Evolutionary conservation across 2,329 filamentous ascomycete species (phyloP), one percentile per base, ranked within the genome.

Genomic region (Fusarium nodosum): DNA sequence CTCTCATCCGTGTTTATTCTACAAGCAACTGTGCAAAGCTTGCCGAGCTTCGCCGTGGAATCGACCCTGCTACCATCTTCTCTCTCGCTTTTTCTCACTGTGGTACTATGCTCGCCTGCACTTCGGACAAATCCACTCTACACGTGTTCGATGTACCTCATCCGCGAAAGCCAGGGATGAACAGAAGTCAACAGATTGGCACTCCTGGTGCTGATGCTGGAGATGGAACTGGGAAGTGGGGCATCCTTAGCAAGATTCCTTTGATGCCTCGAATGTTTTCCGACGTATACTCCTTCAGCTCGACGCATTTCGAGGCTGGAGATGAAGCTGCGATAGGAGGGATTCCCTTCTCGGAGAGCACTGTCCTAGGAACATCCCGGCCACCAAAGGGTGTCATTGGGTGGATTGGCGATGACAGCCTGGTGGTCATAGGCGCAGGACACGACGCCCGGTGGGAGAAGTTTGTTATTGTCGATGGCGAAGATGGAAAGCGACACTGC

Each of bases 111-210:
- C 86, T 98, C 13, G 96, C 96, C 28, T 95, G 94, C 66, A 98
- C 95, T 1, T 97, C 94, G 2, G 96, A 99, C 83, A 99, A 98
- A 81, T 94, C 93, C 8, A 99, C 94, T 1, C 85, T 99, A 13
- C 96, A 99, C 79, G 87, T 99, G 38, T 99, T 97, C 77, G 94
- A 98, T 75, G 85, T 97, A 1, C 91, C 91, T 6, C 86, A 87
- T 62, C 82, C 84, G 11, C 83, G 82, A 52, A 82, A 81, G 66
- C 77, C 79, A 5, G 72, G 77, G 9, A 71, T 76, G 31, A 76
- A 74, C 44, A 75, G 76, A 63, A 77, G 74, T 60, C 75, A 78
- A 62, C 69, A 79, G 26, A 63, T 75, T 5, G 64, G 72, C 8
- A 51, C 61, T 34, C 61, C 74, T 5, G 75, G 74, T 7, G 68